Evolutionary conservation across 2,329 filamentous ascomycete genomes (phyloP).

Genomic region (Alternaria rosae): DNA sequence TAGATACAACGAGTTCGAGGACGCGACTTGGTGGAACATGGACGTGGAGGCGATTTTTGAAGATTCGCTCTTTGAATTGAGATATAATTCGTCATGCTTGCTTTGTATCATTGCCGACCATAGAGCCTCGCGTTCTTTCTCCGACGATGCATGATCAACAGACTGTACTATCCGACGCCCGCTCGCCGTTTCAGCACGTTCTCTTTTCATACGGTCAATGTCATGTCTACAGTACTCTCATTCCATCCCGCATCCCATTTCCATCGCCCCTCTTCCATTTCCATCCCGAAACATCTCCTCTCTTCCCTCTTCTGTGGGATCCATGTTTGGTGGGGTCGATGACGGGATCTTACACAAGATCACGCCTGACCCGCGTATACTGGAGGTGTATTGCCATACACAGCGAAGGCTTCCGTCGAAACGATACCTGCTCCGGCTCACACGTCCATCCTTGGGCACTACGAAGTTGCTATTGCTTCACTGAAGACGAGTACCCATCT

Average conservation of each 20-base stretch:
- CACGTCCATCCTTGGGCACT: neutral
- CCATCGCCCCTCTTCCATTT: neutral
- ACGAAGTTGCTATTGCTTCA: neutral
- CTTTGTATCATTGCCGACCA: too few species aligned
- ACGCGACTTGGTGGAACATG: neutral
- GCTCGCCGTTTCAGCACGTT: neutral
- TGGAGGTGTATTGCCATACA: neutral
- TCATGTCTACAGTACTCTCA: neutral
- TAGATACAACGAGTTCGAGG: neutral
- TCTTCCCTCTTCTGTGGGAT: neutral
- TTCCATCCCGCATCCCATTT: neutral
- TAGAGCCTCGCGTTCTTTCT: too few species aligned
- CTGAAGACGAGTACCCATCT: neutral
- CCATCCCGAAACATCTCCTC: neutral
- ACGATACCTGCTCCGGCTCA: neutral
- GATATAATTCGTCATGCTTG: too few species aligned
- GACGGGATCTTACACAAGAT: neutral
- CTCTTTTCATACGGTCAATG: neutral
- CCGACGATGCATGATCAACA: too few species aligned
- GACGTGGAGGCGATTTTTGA: neutral
- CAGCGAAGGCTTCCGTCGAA: neutral
- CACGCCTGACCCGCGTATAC: neutral
- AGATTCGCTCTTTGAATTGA: neutral
- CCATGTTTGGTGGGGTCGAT: neutral
- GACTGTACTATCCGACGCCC: neutral